Evolutionary conservation across 495 filamentous ascomycete species (phyloP).

Genomic region (Annulohypoxylon moriforme): DNA sequence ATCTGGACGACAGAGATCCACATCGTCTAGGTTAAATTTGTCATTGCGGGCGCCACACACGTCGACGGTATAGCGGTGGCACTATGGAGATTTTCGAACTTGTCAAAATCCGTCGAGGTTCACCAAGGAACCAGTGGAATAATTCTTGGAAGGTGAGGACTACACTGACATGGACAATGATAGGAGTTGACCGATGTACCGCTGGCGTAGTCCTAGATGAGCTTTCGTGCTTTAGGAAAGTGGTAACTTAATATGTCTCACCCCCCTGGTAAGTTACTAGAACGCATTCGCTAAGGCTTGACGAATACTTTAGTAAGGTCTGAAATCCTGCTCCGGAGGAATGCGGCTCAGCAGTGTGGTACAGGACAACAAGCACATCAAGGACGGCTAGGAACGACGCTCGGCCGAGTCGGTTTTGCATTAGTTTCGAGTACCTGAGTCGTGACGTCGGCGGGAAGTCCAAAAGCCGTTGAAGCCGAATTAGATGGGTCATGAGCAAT

Average conservation of each 20-base stretch:
- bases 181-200: not conserved
- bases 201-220: not conserved
- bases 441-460: constrained; percentile 1
- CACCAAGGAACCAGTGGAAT: not conserved
- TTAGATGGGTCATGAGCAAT: not conserved
- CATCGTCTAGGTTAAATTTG: not conserved
- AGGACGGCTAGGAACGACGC: not conserved
- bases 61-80: not conserved
- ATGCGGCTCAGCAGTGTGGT: constrained; percentile 7
- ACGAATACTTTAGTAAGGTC: not conserved
- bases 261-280: not conserved
- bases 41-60: not conserved
- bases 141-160: not conserved
- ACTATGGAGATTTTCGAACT: not conserved
- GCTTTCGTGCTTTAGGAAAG: not conserved
- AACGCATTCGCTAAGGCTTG: not conserved
- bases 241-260: constrained; percentile 9
- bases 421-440: not conserved
- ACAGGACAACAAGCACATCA: not conserved
- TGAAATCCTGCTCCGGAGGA: not conserved
- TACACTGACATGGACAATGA: not conserved
- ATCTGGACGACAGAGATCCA: constrained; percentile 11
- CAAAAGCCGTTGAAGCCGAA: constrained; percentile 6
- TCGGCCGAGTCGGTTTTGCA: not conserved
- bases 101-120: not conserved